Conservation (phyloP, 2,329 filamentous ascomycete species). For the Tolypocladium sp. region DNA sequence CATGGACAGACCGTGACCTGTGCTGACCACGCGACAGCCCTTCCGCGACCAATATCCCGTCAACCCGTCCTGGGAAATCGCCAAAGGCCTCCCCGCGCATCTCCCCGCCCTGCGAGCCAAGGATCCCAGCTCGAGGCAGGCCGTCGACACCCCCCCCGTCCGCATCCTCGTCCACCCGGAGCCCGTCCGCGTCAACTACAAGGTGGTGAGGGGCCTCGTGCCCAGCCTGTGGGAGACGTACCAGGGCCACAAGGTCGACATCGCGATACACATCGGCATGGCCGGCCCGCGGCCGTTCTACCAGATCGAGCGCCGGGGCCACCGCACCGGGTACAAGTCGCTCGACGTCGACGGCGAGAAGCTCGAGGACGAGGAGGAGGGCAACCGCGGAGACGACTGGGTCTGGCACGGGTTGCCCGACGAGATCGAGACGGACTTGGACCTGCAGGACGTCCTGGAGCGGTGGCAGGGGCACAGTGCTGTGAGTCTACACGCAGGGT, state of each 20-base stretch:
- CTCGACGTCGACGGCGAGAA: conserved; percentile 60
- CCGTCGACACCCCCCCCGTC: conserved; percentile 33
- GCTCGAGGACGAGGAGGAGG: conserved; percentile 43
- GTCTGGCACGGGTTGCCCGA: conserved; percentile 45
- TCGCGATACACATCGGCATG: conserved; percentile 74
- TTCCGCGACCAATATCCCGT: conserved; percentile 63
- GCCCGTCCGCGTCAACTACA: conserved; percentile 64
- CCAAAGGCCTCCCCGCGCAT: conserved; percentile 54
- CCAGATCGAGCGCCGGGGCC: conserved; percentile 59
- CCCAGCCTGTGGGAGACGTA: conserved; percentile 49
- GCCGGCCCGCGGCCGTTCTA: conserved; percentile 57
- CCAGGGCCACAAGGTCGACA: conserved; percentile 42
- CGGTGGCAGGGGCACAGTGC: conserved; percentile 44
- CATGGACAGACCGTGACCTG: neutral
- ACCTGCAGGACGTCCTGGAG: conserved; percentile 45
- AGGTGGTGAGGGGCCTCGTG: conserved; percentile 51
- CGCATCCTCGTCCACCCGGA: conserved; percentile 56
- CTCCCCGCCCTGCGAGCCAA: conserved; percentile 44
- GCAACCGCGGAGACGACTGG: conserved; percentile 37
- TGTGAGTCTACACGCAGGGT: conserved; percentile 25
- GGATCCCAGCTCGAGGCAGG: conserved; percentile 20
- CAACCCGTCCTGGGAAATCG: conserved; percentile 79
- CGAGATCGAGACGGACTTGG: conserved; percentile 47
- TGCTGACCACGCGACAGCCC: conserved; percentile 41
- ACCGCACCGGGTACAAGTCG: conserved; percentile 62